phyloP scores from a whole-genome alignment of 2,329 filamentous ascomycete species.

The Stagonosporopsis vannaccii region DNA sequence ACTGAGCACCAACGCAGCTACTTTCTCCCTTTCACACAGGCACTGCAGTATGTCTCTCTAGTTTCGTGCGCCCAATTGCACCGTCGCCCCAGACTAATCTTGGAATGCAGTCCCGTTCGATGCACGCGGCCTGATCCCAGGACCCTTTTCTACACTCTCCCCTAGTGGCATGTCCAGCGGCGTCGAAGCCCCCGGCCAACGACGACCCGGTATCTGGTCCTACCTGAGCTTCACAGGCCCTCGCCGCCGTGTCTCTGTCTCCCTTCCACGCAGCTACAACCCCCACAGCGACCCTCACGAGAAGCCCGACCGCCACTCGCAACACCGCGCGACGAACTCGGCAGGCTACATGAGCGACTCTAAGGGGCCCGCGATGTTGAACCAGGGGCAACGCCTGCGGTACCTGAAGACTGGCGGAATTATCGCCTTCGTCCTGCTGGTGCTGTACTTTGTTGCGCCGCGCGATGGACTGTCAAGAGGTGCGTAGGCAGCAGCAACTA shows the following conservation, averaged over 20 bases:
- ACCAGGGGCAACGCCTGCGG: constrained; percentile 66
- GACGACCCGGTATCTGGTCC: constrained; percentile 60
- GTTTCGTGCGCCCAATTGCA: constrained; percentile 9
- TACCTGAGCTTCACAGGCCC: constrained; percentile 60
- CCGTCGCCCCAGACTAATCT: constrained; percentile 20
- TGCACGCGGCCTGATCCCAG: constrained; percentile 30
- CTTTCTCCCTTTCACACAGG: constrained; percentile 5
- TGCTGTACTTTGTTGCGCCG: constrained; percentile 65
- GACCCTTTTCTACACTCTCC: constrained; percentile 35
- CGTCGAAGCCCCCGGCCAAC: constrained; percentile 55
- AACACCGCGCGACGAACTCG: constrained; percentile 45
- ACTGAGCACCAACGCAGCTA: constrained; percentile 18
- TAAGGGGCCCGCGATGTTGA: constrained; percentile 62
- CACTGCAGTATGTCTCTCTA: constrained; percentile 22
- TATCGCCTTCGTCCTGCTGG: constrained; percentile 63
- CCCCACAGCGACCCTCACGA: constrained; percentile 53
- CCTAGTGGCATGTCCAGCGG: constrained; percentile 62
- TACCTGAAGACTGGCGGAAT: constrained; percentile 69
- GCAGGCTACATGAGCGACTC: constrained; percentile 53
- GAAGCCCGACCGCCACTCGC: constrained; percentile 55
- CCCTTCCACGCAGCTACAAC: constrained; percentile 54
- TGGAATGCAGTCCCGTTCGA: constrained; percentile 26
- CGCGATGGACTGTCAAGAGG: constrained; percentile 40
- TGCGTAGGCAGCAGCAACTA: constrained; percentile 18
- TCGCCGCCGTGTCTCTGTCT: constrained; percentile 61